Conservation (phyloP, 805 yeast species). For the Debaryomyces hansenii region DNA sequence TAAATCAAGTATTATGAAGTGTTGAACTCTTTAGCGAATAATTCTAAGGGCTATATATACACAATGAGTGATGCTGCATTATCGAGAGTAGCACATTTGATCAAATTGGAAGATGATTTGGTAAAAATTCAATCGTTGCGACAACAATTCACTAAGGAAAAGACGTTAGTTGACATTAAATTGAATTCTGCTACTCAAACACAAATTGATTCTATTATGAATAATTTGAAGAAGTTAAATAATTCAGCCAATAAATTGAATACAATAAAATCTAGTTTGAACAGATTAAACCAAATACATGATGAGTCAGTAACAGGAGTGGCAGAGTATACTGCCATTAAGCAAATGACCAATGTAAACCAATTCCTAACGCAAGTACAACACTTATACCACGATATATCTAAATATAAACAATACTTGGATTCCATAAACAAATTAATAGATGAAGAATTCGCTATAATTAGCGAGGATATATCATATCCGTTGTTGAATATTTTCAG, state of each 20-base stretch:
- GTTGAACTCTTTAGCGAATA: no score
- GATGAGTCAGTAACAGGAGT: slow-evolving; percentile 60
- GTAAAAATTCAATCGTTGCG: slow-evolving; percentile 52
- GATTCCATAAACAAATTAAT: slow-evolving; percentile 53
- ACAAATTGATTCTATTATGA: slow-evolving; percentile 57
- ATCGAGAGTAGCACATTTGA: slow-evolving; percentile 37
- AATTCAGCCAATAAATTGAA: slow-evolving; percentile 37
- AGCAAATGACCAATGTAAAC: slow-evolving; percentile 64
- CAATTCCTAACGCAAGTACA: slow-evolving; percentile 73
- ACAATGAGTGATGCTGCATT: slow-evolving; percentile 43
- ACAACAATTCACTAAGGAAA: slow-evolving; percentile 64
- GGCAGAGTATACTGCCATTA: slow-evolving; percentile 66
- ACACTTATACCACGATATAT: slow-evolving; percentile 61
- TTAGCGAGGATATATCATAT: slow-evolving; percentile 32
- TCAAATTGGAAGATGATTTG: slow-evolving; percentile 52
- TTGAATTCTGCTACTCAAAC: slow-evolving; percentile 67
- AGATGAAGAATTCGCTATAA: slow-evolving; percentile 40
- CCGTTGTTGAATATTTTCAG: slow-evolving; percentile 56
- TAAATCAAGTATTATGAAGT: no score
- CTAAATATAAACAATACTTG: slow-evolving; percentile 52
- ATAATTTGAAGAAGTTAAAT: slow-evolving; percentile 52
- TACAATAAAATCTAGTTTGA: slow-evolving; percentile 39
- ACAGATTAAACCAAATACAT: slow-evolving; percentile 50
- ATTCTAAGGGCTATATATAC: not conserved
- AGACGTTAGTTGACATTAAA: slow-evolving; percentile 72